These are phyloP conservation scores for Neopestalotiopsis sp. DNA, from an alignment of 2,329 filamentous ascomycete species.

Conservation along the genomic window DNA sequence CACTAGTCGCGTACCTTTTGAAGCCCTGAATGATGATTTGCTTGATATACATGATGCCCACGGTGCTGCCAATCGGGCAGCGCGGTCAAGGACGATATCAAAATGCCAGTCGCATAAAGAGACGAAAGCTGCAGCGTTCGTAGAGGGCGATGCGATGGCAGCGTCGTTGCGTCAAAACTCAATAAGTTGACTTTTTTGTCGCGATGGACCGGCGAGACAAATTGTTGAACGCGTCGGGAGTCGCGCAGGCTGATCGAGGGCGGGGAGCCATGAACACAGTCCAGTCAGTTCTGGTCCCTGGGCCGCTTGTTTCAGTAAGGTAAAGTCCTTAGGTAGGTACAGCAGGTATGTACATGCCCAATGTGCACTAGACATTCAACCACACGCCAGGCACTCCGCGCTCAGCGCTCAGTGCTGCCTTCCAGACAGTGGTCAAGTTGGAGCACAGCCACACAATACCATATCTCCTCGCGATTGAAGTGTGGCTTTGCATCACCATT, in stretches of 20 bases:
- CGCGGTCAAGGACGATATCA: conserved; percentile 26
- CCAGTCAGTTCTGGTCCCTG: not conserved
- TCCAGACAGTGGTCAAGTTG: not conserved
- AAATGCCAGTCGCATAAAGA: conserved; percentile 10
- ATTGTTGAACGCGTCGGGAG: conserved; percentile 10
- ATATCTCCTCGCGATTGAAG: not conserved
- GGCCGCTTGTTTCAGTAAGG: not conserved
- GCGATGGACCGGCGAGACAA: conserved; percentile 5
- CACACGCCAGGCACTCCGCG: too few relatives aligned
- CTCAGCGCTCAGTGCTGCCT: not conserved
- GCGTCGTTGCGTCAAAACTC: conserved; percentile 3
- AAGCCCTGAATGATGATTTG: conserved; percentile 99
- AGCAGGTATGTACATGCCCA: not conserved
- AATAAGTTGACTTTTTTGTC: not conserved
- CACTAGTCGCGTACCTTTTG: conserved; percentile 74
- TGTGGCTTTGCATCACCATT: not conserved
- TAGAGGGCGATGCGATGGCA: conserved; percentile 8
- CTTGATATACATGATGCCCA: conserved; percentile 88
- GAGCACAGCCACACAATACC: not conserved
- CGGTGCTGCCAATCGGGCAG: conserved; percentile 41
- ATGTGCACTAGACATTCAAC: too few relatives aligned
- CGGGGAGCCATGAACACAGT: conserved; percentile 5
- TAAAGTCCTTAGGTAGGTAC: not conserved
- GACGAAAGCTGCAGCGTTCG: not conserved
- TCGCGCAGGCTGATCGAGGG: conserved; percentile 8